Evolutionary conservation across 2,329 filamentous ascomycete species (phyloP), one percentile per base, ranked within the genome.

Genomic region (Alternaria ventricosa): DNA sequence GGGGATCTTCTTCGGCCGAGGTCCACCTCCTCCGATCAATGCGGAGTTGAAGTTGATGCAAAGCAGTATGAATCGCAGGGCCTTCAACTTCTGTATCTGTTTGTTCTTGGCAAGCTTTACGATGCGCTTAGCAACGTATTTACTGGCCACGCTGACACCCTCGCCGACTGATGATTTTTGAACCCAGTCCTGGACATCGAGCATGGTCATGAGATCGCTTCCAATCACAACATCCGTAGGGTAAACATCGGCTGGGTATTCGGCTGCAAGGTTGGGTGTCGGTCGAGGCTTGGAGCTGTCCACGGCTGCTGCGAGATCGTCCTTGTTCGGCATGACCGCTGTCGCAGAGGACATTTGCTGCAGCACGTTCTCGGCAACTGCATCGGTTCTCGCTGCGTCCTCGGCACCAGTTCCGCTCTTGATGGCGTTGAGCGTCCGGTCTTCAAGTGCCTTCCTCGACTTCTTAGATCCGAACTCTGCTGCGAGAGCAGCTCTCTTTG

Each of bases 401-500:
- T 53, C 49, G 9, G 30, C 71, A 27, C 69, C 60, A 41, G 71
- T 63, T 53, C 66, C 63, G 18, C 71, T 74, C 27, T 76, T 75
- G 70, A 95, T 93, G 18, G 91, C 90, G 74, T 94, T 94, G 71
- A 92, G 86, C 3, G 89, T 88, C 67, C 87, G 85, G 60, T 89
- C 87, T 27, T 86, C 84, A 70, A 96, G 88, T 1, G 88, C 90
- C 82, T 94, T 95, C 84, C 90, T 91, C 22, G 92, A 91, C 81
- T 94, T 95, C 83, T 92, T 94, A 25, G 92, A 95, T 78, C 93
- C 93, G 74, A 96, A 96, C 30, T 90, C 89, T 71, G 92, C 86
- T 44, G 91, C 92, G 12, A 96, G 88, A 3, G 90, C 87, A 71
- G 89, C 90, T 70, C 87, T 88, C 75, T 87, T 87, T 27, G 90